Base-by-base conservation (phyloP, 2,329 filamentous ascomycete species). In the Zasmidium cellare region DNA sequence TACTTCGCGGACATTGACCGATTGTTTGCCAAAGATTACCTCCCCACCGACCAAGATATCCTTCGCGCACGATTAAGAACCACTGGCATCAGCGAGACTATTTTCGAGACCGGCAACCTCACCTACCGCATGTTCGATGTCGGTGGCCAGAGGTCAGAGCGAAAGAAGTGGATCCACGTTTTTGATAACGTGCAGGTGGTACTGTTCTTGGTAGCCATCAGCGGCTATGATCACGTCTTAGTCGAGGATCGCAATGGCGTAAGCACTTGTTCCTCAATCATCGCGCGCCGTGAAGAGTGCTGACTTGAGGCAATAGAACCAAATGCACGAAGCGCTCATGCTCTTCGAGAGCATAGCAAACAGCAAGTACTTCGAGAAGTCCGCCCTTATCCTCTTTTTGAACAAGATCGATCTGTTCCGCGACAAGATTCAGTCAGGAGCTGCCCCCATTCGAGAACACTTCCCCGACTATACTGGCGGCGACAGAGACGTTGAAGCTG, bases 91-190 rank as follows among this genome's bases (percentile, higher is more conserved):
- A 97, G 91, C 51, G 93, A 97, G 76, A 96, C 92, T 2, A 84
- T 93, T 62, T 97, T 97, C 75, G 91, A 96, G 74, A 83, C 96
- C 14, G 92, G 92, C 60, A 88, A 93, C 70, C 84, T 97, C 68
- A 96, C 92, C 63, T 97, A 97, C 77, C 89, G 92, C 69, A 97
- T 97, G 92, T 96, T 96, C 75, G 92, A 96, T 70, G 92, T 96
- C 48, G 92, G 92, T 73, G 92, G 92, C 57, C 92, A 96, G 74
- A 83, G 92, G 68, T 96, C 92, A 24, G 92, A 96, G 76, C 88
- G 92, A 62, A 96, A 96, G 83, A 96, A 96, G 80, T 96, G 92
- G 92, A 96, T 96, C 63, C 92, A 96, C 74, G 94, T 92, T 72
- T 96, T 96, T 72, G 92, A 96, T 74, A 94, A 94, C 64, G 92